These are phyloP conservation scores for Hypsizygus marmoreus DNA, from an alignment of 768 basidiomycete genomes.

Conservation along the genomic window DNA sequence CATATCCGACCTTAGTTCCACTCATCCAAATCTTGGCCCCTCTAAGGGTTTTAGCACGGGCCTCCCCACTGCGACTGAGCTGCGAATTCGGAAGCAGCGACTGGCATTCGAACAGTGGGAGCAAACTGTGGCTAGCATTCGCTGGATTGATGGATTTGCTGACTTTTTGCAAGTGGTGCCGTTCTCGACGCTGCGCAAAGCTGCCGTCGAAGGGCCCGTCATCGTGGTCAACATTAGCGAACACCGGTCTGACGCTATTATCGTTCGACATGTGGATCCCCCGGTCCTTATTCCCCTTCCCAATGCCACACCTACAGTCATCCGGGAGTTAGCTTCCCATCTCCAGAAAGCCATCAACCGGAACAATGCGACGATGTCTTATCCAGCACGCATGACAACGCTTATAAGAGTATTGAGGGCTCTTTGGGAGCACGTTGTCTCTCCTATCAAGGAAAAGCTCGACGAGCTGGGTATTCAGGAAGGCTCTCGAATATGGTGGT, in stretches of 20 bases:
- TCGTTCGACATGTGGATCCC: too few species aligned
- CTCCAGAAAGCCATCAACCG: not conserved
- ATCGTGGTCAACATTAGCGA: conserved; percentile 18
- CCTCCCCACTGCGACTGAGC: too few species aligned
- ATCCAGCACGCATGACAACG: not conserved
- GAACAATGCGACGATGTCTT: too few species aligned
- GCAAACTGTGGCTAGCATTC: conserved; percentile 21
- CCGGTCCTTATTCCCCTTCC: conserved; percentile 4
- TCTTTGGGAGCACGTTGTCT: conserved; percentile 27
- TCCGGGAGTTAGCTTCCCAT: not conserved
- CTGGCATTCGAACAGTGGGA: conserved; percentile 20
- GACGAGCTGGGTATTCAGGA: not conserved
- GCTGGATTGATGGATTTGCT: conserved; percentile 18
- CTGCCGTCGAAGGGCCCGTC: conserved; percentile 18
- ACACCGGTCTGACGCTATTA: conserved; percentile 2
- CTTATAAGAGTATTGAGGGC: conserved; percentile 15
- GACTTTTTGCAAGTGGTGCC: conserved; percentile 23
- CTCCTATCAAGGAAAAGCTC: conserved; percentile 22
- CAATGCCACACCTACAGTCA: conserved; percentile 8
- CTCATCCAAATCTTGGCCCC: not conserved
- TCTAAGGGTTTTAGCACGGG: not conserved
- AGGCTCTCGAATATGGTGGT: conserved; percentile 22
- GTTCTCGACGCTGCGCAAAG: conserved; percentile 18
- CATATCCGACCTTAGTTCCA: not conserved
- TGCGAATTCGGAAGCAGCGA: conserved; percentile 16